phyloP scores from a whole-genome alignment of 257 asterid genomes.

The Rubia yunnanensis region DNA sequence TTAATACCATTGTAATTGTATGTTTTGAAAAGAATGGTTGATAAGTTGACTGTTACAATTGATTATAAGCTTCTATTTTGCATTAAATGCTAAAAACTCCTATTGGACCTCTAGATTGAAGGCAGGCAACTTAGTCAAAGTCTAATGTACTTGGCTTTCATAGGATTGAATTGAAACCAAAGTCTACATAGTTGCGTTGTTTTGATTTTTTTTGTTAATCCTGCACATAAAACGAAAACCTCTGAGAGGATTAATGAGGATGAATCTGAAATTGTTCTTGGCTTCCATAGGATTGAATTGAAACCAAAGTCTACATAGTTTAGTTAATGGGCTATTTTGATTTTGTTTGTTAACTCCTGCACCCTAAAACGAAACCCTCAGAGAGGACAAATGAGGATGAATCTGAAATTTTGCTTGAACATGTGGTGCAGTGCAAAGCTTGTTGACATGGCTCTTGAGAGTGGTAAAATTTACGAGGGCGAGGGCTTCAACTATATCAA shows the following conservation, averaged over 20 bases:
- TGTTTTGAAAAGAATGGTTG: background rate
- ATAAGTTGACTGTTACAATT: background rate
- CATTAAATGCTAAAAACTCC: background rate
- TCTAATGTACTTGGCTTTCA: background rate
- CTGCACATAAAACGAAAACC: background rate
- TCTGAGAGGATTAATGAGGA: background rate
- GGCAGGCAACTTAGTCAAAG: background rate
- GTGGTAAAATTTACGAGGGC: conserved; percentile 74
- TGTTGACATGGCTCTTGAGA: conserved; percentile 81
- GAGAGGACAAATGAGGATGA: background rate
- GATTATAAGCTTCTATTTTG: background rate
- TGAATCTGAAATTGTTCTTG: conserved; percentile 4
- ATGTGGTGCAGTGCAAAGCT: conserved; percentile 63
- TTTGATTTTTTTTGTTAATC: background rate
- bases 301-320: no score
- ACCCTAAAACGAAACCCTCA: no score
- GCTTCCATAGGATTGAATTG: no score
- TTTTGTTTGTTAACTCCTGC: no score
- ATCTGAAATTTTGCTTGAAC: conserved; percentile 3
- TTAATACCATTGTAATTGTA: background rate
- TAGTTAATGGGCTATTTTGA: no score
- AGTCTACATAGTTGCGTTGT: background rate
- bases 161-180: background rate
- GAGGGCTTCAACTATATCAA: conserved; percentile 70
- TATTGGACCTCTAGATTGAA: background rate